Conservation (phyloP, 768 basidiomycete species). For the Paxillus involutus region DNA sequence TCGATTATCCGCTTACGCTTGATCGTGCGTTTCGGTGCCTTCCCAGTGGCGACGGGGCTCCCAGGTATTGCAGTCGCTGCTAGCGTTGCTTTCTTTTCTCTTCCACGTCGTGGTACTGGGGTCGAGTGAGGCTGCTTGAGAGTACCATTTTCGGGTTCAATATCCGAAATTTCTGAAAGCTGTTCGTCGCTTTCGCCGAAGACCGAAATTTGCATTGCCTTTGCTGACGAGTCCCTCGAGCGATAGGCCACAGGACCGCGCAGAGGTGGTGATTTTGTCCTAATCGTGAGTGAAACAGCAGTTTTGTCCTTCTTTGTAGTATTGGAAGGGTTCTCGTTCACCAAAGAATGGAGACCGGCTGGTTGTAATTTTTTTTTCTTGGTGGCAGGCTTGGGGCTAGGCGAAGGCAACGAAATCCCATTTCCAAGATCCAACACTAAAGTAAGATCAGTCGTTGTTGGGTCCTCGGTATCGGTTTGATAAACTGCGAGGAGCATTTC, state of each 20-base stretch:
- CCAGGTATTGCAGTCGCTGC: not conserved
- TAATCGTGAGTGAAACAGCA: not conserved
- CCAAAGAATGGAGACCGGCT: not conserved
- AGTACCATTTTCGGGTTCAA: constrained; percentile 12
- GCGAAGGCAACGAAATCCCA: not conserved
- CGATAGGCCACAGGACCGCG: not conserved
- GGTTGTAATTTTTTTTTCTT: not conserved
- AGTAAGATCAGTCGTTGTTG: not conserved
- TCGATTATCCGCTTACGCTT: constrained; percentile 13
- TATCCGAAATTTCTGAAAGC: constrained; percentile 35
- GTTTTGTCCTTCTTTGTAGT: not conserved
- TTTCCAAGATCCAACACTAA: not conserved
- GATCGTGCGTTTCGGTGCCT: not conserved
- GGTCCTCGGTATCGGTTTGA: constrained; percentile 25
- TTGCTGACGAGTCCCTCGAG: not conserved
- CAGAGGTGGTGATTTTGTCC: not conserved
- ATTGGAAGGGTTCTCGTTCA: not conserved
- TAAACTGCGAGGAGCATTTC: constrained; percentile 20
- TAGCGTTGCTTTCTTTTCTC: not conserved
- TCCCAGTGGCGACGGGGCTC: not conserved
- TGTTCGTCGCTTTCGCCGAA: constrained; percentile 23
- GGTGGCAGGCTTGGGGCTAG: not conserved
- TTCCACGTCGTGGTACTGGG: not conserved
- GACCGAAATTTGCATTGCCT: constrained; percentile 12
- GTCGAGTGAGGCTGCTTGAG: not conserved